phyloP scores from a whole-genome alignment of 345 rosid species.

The Corymbia maculata region DNA sequence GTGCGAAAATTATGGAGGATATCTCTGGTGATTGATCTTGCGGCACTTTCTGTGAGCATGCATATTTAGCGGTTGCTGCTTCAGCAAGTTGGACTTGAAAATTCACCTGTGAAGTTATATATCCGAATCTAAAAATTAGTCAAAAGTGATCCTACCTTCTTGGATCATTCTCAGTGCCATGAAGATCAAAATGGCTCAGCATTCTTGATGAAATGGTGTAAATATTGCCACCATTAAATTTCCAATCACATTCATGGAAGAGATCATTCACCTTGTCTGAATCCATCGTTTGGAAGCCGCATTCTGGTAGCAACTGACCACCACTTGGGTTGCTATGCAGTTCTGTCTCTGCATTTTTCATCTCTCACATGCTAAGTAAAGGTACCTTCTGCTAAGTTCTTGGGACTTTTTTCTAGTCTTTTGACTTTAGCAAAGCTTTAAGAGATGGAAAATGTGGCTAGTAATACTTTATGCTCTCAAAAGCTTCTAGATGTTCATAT shows the following conservation, averaged over 20 bases:
- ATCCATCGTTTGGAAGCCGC: not conserved
- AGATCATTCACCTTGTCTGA: not conserved
- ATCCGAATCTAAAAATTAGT: not conserved
- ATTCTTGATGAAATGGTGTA: not conserved
- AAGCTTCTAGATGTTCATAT: not conserved
- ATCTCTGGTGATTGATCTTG: not conserved
- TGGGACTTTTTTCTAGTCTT: not conserved
- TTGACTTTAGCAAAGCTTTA: not conserved
- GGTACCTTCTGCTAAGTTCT: not conserved
- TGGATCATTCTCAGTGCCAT: not conserved
- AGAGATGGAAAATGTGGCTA: not conserved
- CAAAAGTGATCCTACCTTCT: not conserved
- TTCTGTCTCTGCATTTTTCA: not conserved
- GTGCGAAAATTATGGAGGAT: constrained; percentile 23
- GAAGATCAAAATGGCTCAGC: not conserved
- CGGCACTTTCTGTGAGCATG: not conserved
- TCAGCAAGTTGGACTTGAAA: not conserved
- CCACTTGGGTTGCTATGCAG: not conserved
- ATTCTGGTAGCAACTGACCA: not conserved
- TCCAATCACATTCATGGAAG: not conserved
- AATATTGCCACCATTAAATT: not conserved
- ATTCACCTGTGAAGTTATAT: not conserved
- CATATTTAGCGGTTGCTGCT: not conserved
- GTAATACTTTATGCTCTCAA: not conserved
- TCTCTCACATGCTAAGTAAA: not conserved